These are phyloP conservation scores for Rhynchosporium secalis DNA, from an alignment of 2,329 filamentous ascomycete genomes.

Conservation along the genomic window DNA sequence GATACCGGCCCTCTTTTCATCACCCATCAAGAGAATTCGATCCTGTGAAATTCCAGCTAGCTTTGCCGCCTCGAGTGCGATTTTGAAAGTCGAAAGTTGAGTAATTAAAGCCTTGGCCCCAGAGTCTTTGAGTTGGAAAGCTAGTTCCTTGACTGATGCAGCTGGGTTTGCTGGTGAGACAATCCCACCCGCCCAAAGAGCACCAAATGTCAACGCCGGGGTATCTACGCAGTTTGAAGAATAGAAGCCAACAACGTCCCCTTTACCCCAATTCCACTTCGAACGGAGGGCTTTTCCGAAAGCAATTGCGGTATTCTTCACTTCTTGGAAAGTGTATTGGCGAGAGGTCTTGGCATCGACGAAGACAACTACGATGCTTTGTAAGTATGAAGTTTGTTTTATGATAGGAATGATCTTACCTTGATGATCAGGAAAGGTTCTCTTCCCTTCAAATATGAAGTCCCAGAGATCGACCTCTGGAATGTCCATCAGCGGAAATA, in stretches of 20 bases:
- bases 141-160: conserved; percentile 80
- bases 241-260: conserved; percentile 78
- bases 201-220: conserved; percentile 71
- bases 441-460: conserved; percentile 70
- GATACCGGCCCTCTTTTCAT: conserved; percentile 47
- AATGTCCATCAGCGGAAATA: conserved; percentile 53
- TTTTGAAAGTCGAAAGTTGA: conserved; percentile 62
- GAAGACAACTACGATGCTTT: conserved; percentile 18
- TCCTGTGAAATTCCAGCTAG: conserved; percentile 68
- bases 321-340: conserved; percentile 66
- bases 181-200: conserved; percentile 77
- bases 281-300: conserved; percentile 77
- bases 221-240: conserved; percentile 84
- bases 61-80: conserved; percentile 65
- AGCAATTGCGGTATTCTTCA: conserved; percentile 62
- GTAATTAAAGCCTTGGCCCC: conserved; percentile 73
- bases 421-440: conserved; percentile 67
- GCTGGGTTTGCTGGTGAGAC: conserved; percentile 82
- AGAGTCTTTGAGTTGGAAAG: conserved; percentile 77
- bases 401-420: conserved; percentile 45
- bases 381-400: neutral
- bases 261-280: conserved; percentile 72
- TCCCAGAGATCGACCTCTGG: conserved; percentile 76
- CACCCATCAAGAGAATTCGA: conserved; percentile 74
- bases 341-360: conserved; percentile 56